These are phyloP conservation scores for Peronospora destructor DNA, from an alignment of 352 stramenopile species.

Conservation along the genomic window DNA sequence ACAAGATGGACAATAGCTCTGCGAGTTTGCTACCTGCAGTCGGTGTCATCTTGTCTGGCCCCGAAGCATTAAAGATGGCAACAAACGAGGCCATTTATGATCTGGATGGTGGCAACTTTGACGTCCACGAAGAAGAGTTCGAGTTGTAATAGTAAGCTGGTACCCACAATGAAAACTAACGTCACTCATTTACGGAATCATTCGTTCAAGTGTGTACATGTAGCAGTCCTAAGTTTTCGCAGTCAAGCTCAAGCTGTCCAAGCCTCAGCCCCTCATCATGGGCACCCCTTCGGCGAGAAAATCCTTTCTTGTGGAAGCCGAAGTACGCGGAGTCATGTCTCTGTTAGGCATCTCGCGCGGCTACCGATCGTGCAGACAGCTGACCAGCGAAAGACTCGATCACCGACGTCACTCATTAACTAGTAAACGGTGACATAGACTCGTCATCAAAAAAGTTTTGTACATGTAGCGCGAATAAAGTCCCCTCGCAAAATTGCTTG, in stretches of 20 bases:
- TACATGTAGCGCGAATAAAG: not conserved
- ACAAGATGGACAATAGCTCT: slow-evolving; percentile 17
- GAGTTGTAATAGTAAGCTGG: slow-evolving; percentile 27
- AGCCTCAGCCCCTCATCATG: no score
- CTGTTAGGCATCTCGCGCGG: no score
- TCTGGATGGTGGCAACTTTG: slow-evolving; percentile 34
- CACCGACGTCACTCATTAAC: no score
- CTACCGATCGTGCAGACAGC: no score
- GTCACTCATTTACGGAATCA: not conserved
- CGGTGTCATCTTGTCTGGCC: slow-evolving; percentile 36
- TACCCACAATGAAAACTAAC: slow-evolving; percentile 1
- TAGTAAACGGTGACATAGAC: no score
- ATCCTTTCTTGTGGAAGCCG: no score
- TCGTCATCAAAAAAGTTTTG: no score
- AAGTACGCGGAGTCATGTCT: no score
- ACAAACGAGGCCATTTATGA: slow-evolving; percentile 31
- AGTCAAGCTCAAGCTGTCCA: not conserved
- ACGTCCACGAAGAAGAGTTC: slow-evolving; percentile 51
- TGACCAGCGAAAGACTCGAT: no score
- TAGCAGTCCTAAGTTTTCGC: not conserved
- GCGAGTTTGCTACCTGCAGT: slow-evolving; percentile 22
- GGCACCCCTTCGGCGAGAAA: no score
- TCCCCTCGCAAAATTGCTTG: slow-evolving; percentile 1
- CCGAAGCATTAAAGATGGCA: slow-evolving; percentile 29
- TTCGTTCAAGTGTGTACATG: no score